Percentiles rank a stretch among this genome's conserved stretches.
Conservation (phyloP, 371 early-diverging fungal genomes). For the Dinochytrium kinnereticum region DNA sequence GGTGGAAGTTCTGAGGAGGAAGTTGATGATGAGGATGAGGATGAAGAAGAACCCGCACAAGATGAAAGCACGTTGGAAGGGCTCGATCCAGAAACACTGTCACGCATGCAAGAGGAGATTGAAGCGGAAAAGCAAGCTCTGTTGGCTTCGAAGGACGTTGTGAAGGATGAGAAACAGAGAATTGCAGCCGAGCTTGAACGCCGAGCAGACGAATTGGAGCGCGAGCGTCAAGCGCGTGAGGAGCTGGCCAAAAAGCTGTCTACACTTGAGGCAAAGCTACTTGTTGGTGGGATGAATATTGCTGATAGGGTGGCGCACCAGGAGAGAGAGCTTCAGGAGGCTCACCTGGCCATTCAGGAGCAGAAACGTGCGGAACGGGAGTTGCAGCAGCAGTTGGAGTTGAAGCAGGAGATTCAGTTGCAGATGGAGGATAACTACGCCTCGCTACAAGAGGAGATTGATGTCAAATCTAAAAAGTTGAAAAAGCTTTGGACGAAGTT, state of each 20-base stretch:
- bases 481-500: conserved; percentile 57
- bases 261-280: conserved; percentile 56
- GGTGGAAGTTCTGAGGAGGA: conserved; percentile 14
- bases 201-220: conserved; percentile 55
- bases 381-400: conserved; percentile 53
- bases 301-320: conserved; percentile 54
- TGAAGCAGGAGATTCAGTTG: conserved; percentile 52
- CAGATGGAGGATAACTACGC: conserved; percentile 64
- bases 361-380: conserved; percentile 49
- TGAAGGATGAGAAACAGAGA: conserved; percentile 54
- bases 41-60: conserved; percentile 4
- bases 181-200: conserved; percentile 54
- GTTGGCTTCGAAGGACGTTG: conserved; percentile 56
- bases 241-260: conserved; percentile 52
- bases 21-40: conserved; percentile 25
- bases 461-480: conserved; percentile 57
- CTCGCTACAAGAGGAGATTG: conserved; percentile 61
- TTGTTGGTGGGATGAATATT: conserved; percentile 64
- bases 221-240: conserved; percentile 52
- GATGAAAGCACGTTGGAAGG: conserved; percentile 31
- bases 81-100: conserved; percentile 51
- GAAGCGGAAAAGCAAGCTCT: conserved; percentile 54
- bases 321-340: conserved; percentile 48
- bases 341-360: conserved; percentile 52
- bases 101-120: conserved; percentile 51